These are phyloP conservation scores for Elongisporangium anandrum DNA, from an alignment of 352 stramenopile species.

Conservation along the genomic window DNA sequence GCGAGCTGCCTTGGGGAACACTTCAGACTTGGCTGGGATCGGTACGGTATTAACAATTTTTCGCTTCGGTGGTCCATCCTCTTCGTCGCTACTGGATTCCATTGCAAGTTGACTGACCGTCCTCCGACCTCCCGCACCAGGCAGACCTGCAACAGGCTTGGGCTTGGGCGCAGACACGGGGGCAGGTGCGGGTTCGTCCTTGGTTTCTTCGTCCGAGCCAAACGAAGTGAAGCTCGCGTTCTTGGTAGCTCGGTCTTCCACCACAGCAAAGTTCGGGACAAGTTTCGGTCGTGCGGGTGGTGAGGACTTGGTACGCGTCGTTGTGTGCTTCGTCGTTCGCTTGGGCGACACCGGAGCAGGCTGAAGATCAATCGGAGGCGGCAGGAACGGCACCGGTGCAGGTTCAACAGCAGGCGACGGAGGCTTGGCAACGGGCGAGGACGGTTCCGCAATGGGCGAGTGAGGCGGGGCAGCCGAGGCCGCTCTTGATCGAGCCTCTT, in stretches of 20 bases:
- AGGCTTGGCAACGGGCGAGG: not conserved
- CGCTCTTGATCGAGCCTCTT: conserved; percentile 10
- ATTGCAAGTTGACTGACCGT: conserved; percentile 63
- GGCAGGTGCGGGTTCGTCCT: conserved; percentile 49
- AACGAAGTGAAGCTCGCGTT: conserved; percentile 85
- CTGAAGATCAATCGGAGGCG: conserved; percentile 2
- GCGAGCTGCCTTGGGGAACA: conserved; percentile 23
- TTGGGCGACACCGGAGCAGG: conserved; percentile 3
- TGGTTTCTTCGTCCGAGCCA: conserved; percentile 80
- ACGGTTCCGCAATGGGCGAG: conserved; percentile 1
- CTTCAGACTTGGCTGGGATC: conserved; percentile 7
- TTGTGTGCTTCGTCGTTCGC: not conserved
- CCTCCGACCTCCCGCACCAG: conserved; percentile 58
- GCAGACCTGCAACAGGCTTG: conserved; percentile 34
- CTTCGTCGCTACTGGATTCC: conserved; percentile 79
- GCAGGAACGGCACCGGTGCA: conserved; percentile 10
- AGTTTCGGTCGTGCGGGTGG: conserved; percentile 11
- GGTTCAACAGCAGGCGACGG: conserved; percentile 15
- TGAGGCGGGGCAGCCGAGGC: not conserved
- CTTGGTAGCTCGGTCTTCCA: conserved; percentile 48
- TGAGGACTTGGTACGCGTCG: not conserved
- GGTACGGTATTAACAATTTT: not conserved
- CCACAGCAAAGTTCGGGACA: conserved; percentile 70
- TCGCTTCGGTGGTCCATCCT: conserved; percentile 28
- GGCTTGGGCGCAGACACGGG: conserved; percentile 31